Evolutionary conservation across 2,329 filamentous ascomycete genomes (phyloP).

Genomic region (Fusarium zealandicum): DNA sequence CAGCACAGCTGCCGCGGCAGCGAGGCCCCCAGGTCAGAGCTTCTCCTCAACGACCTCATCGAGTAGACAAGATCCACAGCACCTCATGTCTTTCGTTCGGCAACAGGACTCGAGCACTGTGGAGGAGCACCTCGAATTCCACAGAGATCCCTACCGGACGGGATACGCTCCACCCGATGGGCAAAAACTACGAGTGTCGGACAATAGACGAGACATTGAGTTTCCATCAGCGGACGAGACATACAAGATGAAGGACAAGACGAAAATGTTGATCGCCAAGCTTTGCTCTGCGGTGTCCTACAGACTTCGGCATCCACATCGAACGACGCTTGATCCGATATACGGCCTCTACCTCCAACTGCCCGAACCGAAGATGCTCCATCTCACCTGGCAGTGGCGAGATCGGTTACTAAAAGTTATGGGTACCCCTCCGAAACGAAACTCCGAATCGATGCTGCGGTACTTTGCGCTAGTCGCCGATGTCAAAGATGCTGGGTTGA

Average conservation of each 20-base stretch:
- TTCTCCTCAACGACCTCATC: slow-evolving; percentile 13
- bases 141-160: slow-evolving; percentile 61
- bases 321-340: slow-evolving; percentile 52
- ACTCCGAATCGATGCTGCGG: slow-evolving; percentile 72
- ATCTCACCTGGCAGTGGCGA: slow-evolving; percentile 60
- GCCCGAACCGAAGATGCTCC: slow-evolving; percentile 60
- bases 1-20: slow-evolving; percentile 34
- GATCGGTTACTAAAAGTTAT: slow-evolving; percentile 73
- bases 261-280: slow-evolving; percentile 47
- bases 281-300: slow-evolving; percentile 52
- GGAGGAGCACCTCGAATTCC: slow-evolving; percentile 60
- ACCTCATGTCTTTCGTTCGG: slow-evolving; percentile 62
- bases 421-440: slow-evolving; percentile 65
- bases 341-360: slow-evolving; percentile 59
- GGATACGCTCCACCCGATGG: slow-evolving; percentile 61
- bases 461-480: slow-evolving; percentile 88
- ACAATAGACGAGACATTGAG: slow-evolving; percentile 56
- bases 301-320: slow-evolving; percentile 52
- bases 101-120: slow-evolving; percentile 56
- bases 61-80: slow-evolving; percentile 44
- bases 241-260: slow-evolving; percentile 45
- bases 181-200: slow-evolving; percentile 58
- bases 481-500: slow-evolving; percentile 75
- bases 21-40: slow-evolving; percentile 22
- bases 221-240: slow-evolving; percentile 55